phyloP scores from a whole-genome alignment of 208 protist species.

The Naegleria lovaniensis region DNA sequence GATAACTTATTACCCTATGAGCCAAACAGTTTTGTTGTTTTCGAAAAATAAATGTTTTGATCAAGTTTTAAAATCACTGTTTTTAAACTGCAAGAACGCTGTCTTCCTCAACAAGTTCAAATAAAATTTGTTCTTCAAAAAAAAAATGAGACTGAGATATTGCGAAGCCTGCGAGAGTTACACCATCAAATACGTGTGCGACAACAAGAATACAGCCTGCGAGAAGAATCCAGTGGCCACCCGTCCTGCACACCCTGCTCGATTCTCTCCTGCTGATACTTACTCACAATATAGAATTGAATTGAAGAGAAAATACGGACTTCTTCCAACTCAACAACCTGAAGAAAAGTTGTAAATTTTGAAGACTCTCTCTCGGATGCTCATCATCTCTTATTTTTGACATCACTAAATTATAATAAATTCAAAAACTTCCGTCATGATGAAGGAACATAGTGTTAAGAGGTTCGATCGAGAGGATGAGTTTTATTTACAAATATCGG shows the following conservation, averaged over 20 bases:
- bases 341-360: constrained; percentile 12
- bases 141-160: constrained; percentile 15
- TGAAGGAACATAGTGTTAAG: too few species aligned
- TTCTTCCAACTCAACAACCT: constrained; percentile 3
- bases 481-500: too few species aligned
- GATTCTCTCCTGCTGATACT: constrained; percentile 84
- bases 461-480: too few species aligned
- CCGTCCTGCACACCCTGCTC: constrained; percentile 75
- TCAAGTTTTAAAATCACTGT: too few species aligned
- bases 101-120: neutral
- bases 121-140: neutral
- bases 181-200: neutral
- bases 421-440: too few species aligned
- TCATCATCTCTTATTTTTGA: too few species aligned
- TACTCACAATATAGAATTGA: constrained; percentile 76
- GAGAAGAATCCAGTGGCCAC: constrained; percentile 46
- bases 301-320: constrained; percentile 73
- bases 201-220: neutral
- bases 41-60: too few species aligned
- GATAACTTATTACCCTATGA: too few species aligned
- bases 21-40: too few species aligned
- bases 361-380: too few species aligned
- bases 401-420: too few species aligned
- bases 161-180: neutral
- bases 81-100: neutral